Conservation (phyloP, 2,329 filamentous ascomycete species). For the Phialophora expanda region DNA sequence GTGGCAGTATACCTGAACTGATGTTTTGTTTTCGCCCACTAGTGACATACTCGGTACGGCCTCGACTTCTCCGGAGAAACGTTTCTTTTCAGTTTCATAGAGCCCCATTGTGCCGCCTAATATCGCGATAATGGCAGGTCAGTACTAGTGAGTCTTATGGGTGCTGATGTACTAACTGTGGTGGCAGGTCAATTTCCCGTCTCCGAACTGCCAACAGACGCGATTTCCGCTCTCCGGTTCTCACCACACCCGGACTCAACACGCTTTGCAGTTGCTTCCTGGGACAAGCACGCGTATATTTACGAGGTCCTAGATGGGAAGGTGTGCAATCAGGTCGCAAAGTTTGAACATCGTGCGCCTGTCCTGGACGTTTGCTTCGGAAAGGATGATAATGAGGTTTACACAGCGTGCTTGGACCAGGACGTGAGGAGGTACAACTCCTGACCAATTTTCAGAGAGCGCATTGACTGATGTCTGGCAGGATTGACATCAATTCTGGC, state of each 20-base stretch:
- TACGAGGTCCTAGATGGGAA: constrained; percentile 80
- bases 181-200: constrained; percentile 77
- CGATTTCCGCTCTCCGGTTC: constrained; percentile 85
- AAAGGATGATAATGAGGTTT: constrained; percentile 78
- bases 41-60: not conserved
- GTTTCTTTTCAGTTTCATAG: not conserved
- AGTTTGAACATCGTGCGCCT: constrained; percentile 78
- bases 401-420: constrained; percentile 84
- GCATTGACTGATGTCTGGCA: constrained; percentile 39
- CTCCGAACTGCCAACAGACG: constrained; percentile 79
- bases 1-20: constrained; percentile 9
- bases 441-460: not conserved
- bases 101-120: not conserved
- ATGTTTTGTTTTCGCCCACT: constrained; percentile 14
- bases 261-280: constrained; percentile 86
- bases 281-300: constrained; percentile 89
- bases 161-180: not conserved
- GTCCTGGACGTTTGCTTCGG: constrained; percentile 94
- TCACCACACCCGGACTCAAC: constrained; percentile 75
- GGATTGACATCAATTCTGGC: constrained; percentile 73
- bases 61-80: not conserved
- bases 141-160: not conserved
- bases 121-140: constrained; percentile 25
- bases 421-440: constrained; percentile 72
- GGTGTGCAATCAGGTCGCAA: constrained; percentile 35